Evolutionary conservation across 805 yeast species (phyloP), one percentile per base, ranked within the genome.

Genomic region (Brettanomyces nanus): DNA sequence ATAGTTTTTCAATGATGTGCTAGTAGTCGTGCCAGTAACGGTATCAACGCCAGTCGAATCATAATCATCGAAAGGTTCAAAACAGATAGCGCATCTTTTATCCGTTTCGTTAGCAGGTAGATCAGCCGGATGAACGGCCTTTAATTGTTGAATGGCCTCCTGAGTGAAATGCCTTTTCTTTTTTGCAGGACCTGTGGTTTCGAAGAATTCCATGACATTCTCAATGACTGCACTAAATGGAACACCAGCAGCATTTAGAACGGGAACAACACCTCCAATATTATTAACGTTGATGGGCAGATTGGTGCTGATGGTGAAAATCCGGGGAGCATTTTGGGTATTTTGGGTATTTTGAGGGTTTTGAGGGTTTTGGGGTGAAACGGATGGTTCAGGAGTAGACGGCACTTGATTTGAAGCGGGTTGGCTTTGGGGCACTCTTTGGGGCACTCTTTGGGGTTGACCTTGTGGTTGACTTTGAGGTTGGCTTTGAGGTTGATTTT

Each of bases 71-170:
- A 44, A 49, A 11, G 40, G 43, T 11, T 69, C 75, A 44, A 63
- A 66, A 46, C 75, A 69, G 30, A 69, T 70, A 5, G 71, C 46
- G 45, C 73, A 67, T 2, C 39, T 44, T 17, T 56, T 45, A 15
- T 62, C 66, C n/a, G 48, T 28, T 22, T 51, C 58, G 19, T 21
- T 29, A 19, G 13, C 19, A 1, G 62, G 57, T 6, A 64, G 40
- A 3, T 52, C 48, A 13, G 44, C 29, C 17, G 56, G 36, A 10
- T 49, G 52, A 19, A 61, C 47, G 5, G 52, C 47, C 40, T 51
- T 45, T 40, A 65, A 42, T 13, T 54, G 49, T 9, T 52, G 51
- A 19, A 65, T 48, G 9, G 66, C 68, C 7, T 47, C 46, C 37
- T 52, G 42, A 9, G 60, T 47, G 9, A 62, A 62, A 31, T 49